A percentile compares a stretch with the other conserved stretches of the same genome.
Conservation (phyloP, 192 early-diverging fungal species). For the Coemansia sp. region DNA sequence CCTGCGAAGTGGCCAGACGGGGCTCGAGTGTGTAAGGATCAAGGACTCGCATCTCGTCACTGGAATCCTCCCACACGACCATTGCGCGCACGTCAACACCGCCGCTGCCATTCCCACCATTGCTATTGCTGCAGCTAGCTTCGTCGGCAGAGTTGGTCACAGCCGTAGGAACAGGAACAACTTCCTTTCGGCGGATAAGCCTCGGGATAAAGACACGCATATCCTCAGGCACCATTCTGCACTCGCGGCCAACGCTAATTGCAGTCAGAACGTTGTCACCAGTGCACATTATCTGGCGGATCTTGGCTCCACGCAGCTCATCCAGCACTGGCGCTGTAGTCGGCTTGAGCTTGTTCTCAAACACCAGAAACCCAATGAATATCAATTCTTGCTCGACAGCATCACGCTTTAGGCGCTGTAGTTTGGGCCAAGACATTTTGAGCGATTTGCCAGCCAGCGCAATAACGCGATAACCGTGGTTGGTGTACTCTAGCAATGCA, state of each 20-base stretch:
- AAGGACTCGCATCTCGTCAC: conserved; percentile 54
- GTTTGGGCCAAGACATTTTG: conserved; percentile 64
- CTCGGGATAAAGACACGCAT: conserved; percentile 78
- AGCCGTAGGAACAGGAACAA: neutral
- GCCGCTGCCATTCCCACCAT: neutral
- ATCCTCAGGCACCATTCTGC: conserved; percentile 76
- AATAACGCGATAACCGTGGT: conserved; percentile 96
- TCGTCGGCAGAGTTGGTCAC: neutral
- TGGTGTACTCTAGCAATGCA: conserved; percentile 80
- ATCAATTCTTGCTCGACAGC: conserved; percentile 80
- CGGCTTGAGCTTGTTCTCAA: conserved; percentile 98
- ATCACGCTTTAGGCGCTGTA: conserved; percentile 74
- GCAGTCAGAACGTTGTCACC: conserved; percentile 97
- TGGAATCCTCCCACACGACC: conserved; percentile 60
- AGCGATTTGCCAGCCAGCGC: conserved; percentile 86
- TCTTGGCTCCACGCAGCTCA: conserved; percentile 75
- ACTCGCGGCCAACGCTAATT: conserved; percentile 91
- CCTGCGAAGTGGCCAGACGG: conserved; percentile 27
- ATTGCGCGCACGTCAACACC: conserved; percentile 38
- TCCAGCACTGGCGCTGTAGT: conserved; percentile 76
- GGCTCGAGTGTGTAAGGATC: conserved; percentile 59
- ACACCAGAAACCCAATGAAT: conserved; percentile 95
- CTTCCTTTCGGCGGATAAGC: conserved; percentile 56
- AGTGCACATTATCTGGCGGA: conserved; percentile 98
- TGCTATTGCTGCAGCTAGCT: neutral